Evolutionary conservation across 176 grass and related monocot species (phyloP), one percentile per base, ranked within the genome.

Genomic region (Coix lacrymajobi): DNA sequence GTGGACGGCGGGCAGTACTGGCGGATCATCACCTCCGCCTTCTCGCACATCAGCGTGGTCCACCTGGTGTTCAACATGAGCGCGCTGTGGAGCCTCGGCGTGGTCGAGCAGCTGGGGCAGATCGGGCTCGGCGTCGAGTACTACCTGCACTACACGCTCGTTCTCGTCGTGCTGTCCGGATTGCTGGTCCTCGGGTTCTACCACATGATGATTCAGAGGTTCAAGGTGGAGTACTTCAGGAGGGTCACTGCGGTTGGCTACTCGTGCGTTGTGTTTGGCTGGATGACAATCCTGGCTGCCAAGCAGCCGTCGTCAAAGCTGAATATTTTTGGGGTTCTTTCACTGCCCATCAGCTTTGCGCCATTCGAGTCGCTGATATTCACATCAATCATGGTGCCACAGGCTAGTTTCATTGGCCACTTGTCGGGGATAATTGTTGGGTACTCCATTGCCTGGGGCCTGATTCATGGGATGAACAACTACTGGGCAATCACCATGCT

Each of bases 31-130:
- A 99, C 91, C 45, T 92, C 97, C 0, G 88, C 93, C 15, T 96
- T 99, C 74, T 99, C 97, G 7, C 97, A 99, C 85, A 84, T 99
- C 83, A 99, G 93, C 54, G 88, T 99, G 22, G 72, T 99, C 60
- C 97, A 99, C 75, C 65, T 99, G 80, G 85, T 94, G 68, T 99
- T 99, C 77, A 99, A 99, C 93, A 99, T 94, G 91, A 99, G 93
- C 46, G 97, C 97, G 16, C 82, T 99, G 66, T 99, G 97, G 97
- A 99, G 97, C 71, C 93, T 99, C 11, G 93, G 97, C 38, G 62
- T 81, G 26, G 82, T 99, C 0, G 96, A 96, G 82, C 91, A 94
- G 65, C 73, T 99, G 76, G 74, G 69, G n/a, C 77, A 89, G 34
- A 32, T 92, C 48, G 96, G 87, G 16, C 91, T 99, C 10, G 97